Evolutionary conservation across 73 alveolate genomes (phyloP).

Genomic region (Paramecium octaurelia): DNA sequence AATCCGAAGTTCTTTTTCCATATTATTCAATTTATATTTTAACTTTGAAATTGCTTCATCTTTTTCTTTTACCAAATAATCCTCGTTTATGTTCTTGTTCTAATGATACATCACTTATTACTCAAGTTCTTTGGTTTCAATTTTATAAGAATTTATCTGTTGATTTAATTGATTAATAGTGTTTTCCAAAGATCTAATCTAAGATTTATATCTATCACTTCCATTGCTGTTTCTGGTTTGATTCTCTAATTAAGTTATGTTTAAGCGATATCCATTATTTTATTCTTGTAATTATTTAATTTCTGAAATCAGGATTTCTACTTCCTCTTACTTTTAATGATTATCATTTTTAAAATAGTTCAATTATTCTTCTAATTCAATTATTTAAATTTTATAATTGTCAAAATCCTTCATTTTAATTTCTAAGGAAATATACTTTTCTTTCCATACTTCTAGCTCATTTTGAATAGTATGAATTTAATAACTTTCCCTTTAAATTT

Average conservation of each 20-base stretch:
- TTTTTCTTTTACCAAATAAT: not conserved
- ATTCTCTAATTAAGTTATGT: not conserved
- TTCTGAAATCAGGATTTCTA: not conserved
- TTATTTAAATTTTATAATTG: not conserved
- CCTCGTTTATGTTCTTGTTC: not conserved
- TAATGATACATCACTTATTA: not conserved
- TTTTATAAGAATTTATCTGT: not conserved
- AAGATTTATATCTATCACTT: not conserved
- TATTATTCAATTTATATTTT: not conserved
- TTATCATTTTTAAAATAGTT: not conserved
- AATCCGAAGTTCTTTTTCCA: constrained; percentile 8
- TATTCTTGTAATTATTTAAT: not conserved
- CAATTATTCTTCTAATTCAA: not conserved
- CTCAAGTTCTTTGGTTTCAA: not conserved
- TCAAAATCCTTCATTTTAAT: constrained; percentile 26
- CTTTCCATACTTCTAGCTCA: not conserved
- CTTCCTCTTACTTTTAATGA: constrained; percentile 2
- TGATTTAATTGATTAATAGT: not conserved
- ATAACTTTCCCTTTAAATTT: not conserved
- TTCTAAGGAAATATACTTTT: not conserved
- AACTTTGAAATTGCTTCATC: not conserved
- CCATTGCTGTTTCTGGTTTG: not conserved
- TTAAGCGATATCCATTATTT: not conserved
- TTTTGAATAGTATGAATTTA: not conserved
- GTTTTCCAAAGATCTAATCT: not conserved